These are phyloP conservation scores for Cystobasidiaceae sp. DNA, from an alignment of 1,284 basidiomycete species.

Conservation along the genomic window DNA sequence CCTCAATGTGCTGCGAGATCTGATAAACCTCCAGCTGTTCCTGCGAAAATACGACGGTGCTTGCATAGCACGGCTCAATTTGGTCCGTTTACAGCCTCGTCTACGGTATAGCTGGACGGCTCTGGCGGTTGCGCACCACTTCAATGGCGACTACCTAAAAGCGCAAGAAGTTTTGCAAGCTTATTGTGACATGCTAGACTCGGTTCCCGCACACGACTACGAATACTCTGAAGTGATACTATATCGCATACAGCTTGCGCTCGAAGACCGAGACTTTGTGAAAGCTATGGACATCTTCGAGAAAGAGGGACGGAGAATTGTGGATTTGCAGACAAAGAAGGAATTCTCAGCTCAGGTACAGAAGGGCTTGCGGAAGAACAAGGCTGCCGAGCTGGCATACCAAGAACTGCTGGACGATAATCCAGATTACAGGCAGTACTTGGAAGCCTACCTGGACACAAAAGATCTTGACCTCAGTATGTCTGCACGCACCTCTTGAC, in stretches of 20 bases:
- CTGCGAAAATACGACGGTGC: slow-evolving; percentile 76
- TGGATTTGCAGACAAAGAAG: slow-evolving; percentile 38
- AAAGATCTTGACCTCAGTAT: slow-evolving; percentile 63
- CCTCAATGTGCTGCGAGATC: slow-evolving; percentile 85
- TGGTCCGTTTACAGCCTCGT: slow-evolving; percentile 75
- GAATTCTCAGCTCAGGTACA: slow-evolving; percentile 27
- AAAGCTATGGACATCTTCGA: slow-evolving; percentile 60
- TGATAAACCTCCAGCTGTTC: slow-evolving; percentile 83
- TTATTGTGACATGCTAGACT: slow-evolving; percentile 50
- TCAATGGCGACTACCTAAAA: slow-evolving; percentile 60
- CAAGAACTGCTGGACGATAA: slow-evolving; percentile 75
- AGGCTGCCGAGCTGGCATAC: slow-evolving; percentile 75
- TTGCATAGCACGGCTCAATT: slow-evolving; percentile 73
- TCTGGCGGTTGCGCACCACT: slow-evolving; percentile 79
- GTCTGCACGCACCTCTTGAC: slow-evolving; percentile 35
- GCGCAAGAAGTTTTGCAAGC: slow-evolving; percentile 63
- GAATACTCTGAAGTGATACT: slow-evolving; percentile 82
- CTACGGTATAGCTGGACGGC: slow-evolving; percentile 85
- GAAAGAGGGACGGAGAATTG: slow-evolving; percentile 49
- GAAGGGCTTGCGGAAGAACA: slow-evolving; percentile 48
- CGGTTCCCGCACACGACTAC: slow-evolving; percentile 67
- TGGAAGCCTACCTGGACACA: slow-evolving; percentile 64
- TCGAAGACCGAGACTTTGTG: slow-evolving; percentile 59
- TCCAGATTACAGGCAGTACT: slow-evolving; percentile 75
- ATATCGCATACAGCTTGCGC: slow-evolving; percentile 73